Evolutionary conservation across 1,139 yeast genomes (phyloP).

Genomic region (Saccharomyces pastorianus): DNA sequence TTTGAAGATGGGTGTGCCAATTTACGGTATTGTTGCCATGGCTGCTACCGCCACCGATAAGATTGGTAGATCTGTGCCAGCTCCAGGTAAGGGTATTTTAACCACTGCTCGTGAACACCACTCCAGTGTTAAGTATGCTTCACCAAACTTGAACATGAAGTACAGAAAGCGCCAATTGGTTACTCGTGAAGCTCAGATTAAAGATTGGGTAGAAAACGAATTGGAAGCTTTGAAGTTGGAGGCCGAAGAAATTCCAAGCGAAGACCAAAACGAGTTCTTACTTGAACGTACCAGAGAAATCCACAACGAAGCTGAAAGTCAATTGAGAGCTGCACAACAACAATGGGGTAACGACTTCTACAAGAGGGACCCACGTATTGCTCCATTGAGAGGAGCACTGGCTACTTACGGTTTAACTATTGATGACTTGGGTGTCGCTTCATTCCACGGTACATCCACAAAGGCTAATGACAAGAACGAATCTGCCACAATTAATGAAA

Average conservation of each 20-base stretch:
- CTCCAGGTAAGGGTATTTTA: conserved; percentile 99
- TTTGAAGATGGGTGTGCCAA: conserved; percentile 96
- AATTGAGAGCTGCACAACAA: conserved; percentile 79
- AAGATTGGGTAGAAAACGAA: conserved; percentile 80
- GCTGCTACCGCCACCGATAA: conserved; percentile 96
- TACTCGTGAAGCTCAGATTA: conserved; percentile 69
- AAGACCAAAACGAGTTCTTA: conserved; percentile 45
- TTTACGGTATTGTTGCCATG: conserved; percentile 88
- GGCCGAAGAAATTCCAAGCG: conserved; percentile 48
- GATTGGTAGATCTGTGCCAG: conserved; percentile 98
- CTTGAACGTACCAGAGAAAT: conserved; percentile 85
- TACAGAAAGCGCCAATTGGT: conserved; percentile 91
- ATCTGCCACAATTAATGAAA: conserved; percentile 77
- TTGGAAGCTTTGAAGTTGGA: conserved; percentile 63
- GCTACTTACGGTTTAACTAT: conserved; percentile 88
- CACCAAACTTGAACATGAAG: conserved; percentile 78
- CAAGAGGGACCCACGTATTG: conserved; percentile 84
- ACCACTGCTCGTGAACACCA: conserved; percentile 95
- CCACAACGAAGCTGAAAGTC: conserved; percentile 75
- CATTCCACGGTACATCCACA: conserved; percentile 99
- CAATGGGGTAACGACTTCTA: conserved; percentile 96
- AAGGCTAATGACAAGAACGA: conserved; percentile 98
- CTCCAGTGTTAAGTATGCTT: conserved; percentile 71
- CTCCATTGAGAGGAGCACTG: conserved; percentile 94
- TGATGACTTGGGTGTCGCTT: conserved; percentile 93